Conservation (phyloP, 23 red algal genomes). For the Gracilaria gracilis region DNA sequence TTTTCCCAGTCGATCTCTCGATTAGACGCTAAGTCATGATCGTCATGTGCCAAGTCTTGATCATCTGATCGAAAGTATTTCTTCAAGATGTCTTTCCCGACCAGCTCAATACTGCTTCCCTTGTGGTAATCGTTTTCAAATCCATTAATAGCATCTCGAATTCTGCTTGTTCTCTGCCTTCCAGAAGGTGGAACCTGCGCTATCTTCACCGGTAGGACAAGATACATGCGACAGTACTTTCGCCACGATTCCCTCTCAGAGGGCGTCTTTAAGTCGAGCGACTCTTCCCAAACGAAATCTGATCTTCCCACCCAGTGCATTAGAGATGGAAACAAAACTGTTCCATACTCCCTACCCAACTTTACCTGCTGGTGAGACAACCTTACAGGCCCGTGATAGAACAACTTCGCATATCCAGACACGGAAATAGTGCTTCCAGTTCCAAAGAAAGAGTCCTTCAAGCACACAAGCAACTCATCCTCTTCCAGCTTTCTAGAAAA, state of each 20-base stretch:
- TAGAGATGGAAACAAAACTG: constrained; percentile 35
- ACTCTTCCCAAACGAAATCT: constrained; percentile 53
- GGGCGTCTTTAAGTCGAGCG: not conserved
- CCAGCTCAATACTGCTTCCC: not conserved
- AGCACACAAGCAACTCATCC: constrained; percentile 17
- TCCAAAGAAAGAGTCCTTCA: constrained; percentile 27
- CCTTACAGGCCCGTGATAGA: constrained; percentile 40
- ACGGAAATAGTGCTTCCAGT: constrained; percentile 30
- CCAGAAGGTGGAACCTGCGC: not conserved
- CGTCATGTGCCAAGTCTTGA: not conserved
- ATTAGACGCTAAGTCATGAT: not conserved
- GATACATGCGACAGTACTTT: constrained; percentile 42
- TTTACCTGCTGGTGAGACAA: constrained; percentile 25
- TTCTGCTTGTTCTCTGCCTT: too few relatives aligned
- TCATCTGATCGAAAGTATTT: constrained; percentile 36
- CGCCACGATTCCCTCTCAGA: not conserved
- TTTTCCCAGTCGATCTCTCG: constrained; percentile 54
- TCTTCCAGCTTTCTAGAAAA: constrained; percentile 45
- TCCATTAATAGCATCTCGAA: not conserved
- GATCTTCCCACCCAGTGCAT: constrained; percentile 5
- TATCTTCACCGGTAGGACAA: constrained; percentile 22
- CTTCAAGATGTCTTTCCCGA: constrained; percentile 3
- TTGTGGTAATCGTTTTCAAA: not conserved
- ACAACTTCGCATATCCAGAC: constrained; percentile 35
- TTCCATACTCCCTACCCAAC: constrained; percentile 34